Evolutionary conservation across 208 protist species (phyloP), one percentile per base, ranked within the genome.

Genomic region (Naegleria lovaniensis): DNA sequence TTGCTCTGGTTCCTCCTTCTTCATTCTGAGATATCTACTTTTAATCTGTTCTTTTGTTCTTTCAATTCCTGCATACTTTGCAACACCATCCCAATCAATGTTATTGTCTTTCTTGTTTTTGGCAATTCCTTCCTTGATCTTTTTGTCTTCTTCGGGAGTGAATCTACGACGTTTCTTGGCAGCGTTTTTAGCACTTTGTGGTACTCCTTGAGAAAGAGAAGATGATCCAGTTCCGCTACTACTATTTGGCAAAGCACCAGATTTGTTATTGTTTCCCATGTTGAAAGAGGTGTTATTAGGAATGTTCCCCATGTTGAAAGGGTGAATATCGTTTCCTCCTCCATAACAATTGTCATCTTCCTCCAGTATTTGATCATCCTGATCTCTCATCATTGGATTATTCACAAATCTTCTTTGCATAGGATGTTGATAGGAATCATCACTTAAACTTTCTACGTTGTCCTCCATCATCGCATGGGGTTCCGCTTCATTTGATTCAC

Each of bases 1-100:
- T 16, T 13, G 19, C 33, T 22, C 19, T 52, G 7, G 6, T 33
- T 39, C 84, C 25, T 41, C 39, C 9, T 79, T 79, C 9, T 33
- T 86, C 83, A 86, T 40, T 51, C 36, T 33, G 0, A 33, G 41
- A 48, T 89, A 89, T 38, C 85, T 33, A 6, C 19, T 40, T n/a
- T 67, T 89, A 6, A 89, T 67, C 25, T 89, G 85, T 25, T 89
- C 85, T 29, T 89, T 89, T 1, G 85, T 89, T 48, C 85, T 39
- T 55, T 67, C 48, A 67, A 89, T 39, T 19, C 19, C n/a, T 22
- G n/a, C 22, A 19, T 25, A 89, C 29, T 89, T 89, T 5, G 36
- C n/a, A 0, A 89, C 39, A 0, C 36, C 36, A 38, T 89, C 85
- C 85, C 85, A 89, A 89, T 89, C 85, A 33, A 89, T 40, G 33